Percentiles rank a stretch among this genome's conserved stretches.
phyloP scores from a whole-genome alignment of 2,329 filamentous ascomycete genomes.

The Diplodia seriata region DNA sequence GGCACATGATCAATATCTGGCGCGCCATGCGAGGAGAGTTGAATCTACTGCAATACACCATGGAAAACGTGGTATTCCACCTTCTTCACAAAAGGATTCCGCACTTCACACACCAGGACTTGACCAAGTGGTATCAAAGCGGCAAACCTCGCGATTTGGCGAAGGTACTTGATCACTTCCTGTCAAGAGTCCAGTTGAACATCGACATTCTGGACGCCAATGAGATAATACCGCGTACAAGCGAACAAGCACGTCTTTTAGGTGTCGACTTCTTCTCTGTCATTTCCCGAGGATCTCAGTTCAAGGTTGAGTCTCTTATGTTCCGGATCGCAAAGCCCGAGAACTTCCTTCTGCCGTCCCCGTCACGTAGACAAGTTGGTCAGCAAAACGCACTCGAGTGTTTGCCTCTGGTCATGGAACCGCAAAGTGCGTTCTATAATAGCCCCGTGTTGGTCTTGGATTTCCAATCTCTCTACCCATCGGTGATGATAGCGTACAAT shows the following conservation, averaged over 20 bases:
- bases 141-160: slow-evolving; percentile 71
- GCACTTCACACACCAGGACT: slow-evolving; percentile 78
- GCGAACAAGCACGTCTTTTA: slow-evolving; percentile 89
- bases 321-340: slow-evolving; percentile 98
- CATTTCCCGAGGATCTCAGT: slow-evolving; percentile 92
- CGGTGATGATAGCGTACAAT: slow-evolving; percentile 99
- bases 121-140: slow-evolving; percentile 83
- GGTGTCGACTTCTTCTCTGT: slow-evolving; percentile 98
- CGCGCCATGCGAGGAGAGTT: slow-evolving; percentile 93
- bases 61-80: slow-evolving; percentile 96
- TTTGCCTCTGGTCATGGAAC: slow-evolving; percentile 95
- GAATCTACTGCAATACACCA: slow-evolving; percentile 89
- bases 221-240: slow-evolving; percentile 85
- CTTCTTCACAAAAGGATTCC: slow-evolving; percentile 86
- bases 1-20: slow-evolving; percentile 98
- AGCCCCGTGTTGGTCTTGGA: slow-evolving; percentile 90
- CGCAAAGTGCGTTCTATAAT: slow-evolving; percentile 90
- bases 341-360: slow-evolving; percentile 88
- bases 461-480: slow-evolving; percentile 95
- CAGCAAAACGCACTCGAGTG: slow-evolving; percentile 94
- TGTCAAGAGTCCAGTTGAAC: slow-evolving; percentile 77
- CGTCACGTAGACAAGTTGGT: slow-evolving; percentile 89
- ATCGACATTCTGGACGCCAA: slow-evolving; percentile 91
- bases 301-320: slow-evolving; percentile 99
- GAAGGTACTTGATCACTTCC: slow-evolving; percentile 80